Evolutionary conservation across 2,329 filamentous ascomycete species (phyloP).

Genomic region (Epichloe sibirici): DNA sequence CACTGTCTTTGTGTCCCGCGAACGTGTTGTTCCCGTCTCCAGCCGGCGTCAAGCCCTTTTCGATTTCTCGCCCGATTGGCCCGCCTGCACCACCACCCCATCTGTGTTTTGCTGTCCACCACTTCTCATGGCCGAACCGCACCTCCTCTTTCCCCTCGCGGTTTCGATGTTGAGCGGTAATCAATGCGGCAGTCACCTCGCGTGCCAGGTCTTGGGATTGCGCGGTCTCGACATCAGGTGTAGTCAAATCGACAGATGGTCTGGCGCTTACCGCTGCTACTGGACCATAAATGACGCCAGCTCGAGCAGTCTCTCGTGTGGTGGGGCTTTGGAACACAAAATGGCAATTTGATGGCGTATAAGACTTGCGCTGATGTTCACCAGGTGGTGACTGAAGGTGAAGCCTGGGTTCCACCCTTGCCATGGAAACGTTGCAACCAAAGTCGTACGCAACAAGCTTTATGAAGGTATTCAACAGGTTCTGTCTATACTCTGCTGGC

Average conservation of each 20-base stretch:
- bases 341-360: constrained; percentile 45
- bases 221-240: constrained; percentile 35
- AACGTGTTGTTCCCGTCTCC: constrained; percentile 35
- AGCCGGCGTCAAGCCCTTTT: constrained; percentile 30
- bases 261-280: constrained; percentile 48
- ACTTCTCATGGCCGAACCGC: constrained; percentile 44
- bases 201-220: constrained; percentile 49
- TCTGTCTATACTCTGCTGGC: constrained; percentile 45
- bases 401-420: constrained; percentile 47
- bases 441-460: constrained; percentile 56
- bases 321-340: constrained; percentile 49
- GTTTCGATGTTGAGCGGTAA: constrained; percentile 51
- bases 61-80: constrained; percentile 49
- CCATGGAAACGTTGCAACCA: constrained; percentile 45
- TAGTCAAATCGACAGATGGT: constrained; percentile 38
- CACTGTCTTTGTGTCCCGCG: constrained; percentile 13
- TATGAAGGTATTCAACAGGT: constrained; percentile 45
- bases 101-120: constrained; percentile 48
- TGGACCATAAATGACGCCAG: constrained; percentile 49
- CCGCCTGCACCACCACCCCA: constrained; percentile 54
- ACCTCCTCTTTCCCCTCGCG: constrained; percentile 44
- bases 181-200: constrained; percentile 46
- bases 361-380: constrained; percentile 30
- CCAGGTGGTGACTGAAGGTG: constrained; percentile 33
- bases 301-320: constrained; percentile 47